Percentiles rank a stretch among this genome's conserved stretches.
Evolutionary conservation across 257 asterid genomes (phyloP).

Genomic region (Penstemon davidsonii): DNA sequence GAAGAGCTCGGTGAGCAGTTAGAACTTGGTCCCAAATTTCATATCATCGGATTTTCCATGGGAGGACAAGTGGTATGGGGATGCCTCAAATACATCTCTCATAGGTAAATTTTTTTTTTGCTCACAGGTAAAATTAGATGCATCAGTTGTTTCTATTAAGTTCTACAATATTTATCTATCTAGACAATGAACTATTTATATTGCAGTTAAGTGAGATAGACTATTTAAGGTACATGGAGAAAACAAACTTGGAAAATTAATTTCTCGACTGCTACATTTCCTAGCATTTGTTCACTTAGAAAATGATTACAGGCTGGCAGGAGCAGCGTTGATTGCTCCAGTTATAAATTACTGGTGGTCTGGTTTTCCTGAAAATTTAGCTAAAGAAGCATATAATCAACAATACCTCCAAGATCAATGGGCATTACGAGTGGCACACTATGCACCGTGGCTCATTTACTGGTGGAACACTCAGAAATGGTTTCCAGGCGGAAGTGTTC

Average conservation of each 20-base stretch:
- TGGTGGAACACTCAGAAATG: constrained; percentile 82
- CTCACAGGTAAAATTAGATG: constrained; percentile 49
- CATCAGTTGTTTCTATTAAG: neutral
- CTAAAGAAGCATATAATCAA: constrained; percentile 46
- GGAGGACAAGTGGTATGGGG: constrained; percentile 82
- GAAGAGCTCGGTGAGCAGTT: constrained; percentile 72
- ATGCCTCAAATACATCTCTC: constrained; percentile 69
- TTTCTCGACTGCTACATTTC: neutral
- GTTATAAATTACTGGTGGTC: constrained; percentile 84
- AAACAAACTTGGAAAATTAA: neutral
- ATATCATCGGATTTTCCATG: constrained; percentile 64
- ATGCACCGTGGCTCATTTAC: constrained; percentile 64
- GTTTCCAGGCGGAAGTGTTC: constrained; percentile 64
- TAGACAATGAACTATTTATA: neutral
- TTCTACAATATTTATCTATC: neutral
- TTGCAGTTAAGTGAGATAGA: neutral
- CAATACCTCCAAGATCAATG: constrained; percentile 59
- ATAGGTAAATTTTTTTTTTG: constrained; percentile 39
- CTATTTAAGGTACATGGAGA: neutral
- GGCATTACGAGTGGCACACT: constrained; percentile 68
- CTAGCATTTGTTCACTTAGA: neutral
- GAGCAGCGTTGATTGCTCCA: constrained; percentile 60
- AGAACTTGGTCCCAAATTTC: constrained; percentile 60
- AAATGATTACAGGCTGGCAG: constrained; percentile 51
- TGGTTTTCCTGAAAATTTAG: constrained; percentile 57